Evolutionary conservation across 768 basidiomycete species (phyloP), one percentile per base, ranked within the genome.

Genomic region (Lactarius trivialis): DNA sequence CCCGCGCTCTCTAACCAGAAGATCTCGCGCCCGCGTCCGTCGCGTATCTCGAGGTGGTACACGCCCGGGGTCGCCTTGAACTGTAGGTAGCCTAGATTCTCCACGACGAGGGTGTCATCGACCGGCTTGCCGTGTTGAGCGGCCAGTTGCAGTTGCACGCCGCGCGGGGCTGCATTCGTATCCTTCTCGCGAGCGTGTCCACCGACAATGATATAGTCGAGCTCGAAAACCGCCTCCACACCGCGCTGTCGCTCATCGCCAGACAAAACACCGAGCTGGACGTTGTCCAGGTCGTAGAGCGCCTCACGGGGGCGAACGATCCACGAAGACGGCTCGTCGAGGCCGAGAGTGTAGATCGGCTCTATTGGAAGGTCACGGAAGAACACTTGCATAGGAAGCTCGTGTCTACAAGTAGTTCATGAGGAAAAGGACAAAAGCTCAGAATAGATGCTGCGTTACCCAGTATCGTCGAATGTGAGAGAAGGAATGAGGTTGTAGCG

Each of bases 31-130:
- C 92, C 91, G 21, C 87, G 79, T 0, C 96, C 95, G 34, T 84
- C 79, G 1, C 95, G 82, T 57, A 98, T 93, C 66, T 86, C 85
- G 0, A 98, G 78, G 51, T 80, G 77, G 76, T 89, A 95, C 0
- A 91, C 85, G 1, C 97, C 97, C 0, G 97, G 97, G 58, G 82
- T 89, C 1, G 91, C 88, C 71, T 93, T 93, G 77, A 98, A 94
- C 71, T 99, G 97, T 58, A 98, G 76, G 73, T 99, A 99, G 2
- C 97, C 97, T 6, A 98, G 77, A 71, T 98, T 99, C 5, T 89
- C 93, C 58, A 97, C 91, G 41, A 98, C 87, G 61, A 86, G 89
- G 0, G 97, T 98, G 68, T 97, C 94, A 7, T 89, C 91, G 15
- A 95, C 77, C 2, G 76, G 70, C 2, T 65, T 71, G 11, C 68